phyloP scores from a whole-genome alignment of 208 protist species.

The Crithidia bombi region DNA sequence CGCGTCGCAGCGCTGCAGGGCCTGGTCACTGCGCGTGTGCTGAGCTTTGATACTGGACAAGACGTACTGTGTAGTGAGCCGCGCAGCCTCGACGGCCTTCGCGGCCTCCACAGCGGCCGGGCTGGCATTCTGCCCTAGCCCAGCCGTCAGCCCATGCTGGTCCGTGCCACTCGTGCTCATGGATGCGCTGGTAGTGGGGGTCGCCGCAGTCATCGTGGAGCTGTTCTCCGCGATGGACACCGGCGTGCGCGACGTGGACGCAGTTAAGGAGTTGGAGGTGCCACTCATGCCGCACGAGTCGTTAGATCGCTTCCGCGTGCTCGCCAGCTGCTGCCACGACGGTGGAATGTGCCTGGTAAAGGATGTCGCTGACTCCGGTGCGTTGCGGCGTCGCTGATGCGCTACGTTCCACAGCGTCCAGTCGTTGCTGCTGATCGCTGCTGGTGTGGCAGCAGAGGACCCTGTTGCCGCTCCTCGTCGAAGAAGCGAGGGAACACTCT shows the following conservation, averaged over 20 bases:
- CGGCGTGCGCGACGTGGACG: slow-evolving; percentile 10
- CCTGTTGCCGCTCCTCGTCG: not conserved
- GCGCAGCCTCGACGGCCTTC: slow-evolving; percentile 10
- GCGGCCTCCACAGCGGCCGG: slow-evolving; percentile 8
- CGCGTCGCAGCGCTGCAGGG: slow-evolving; percentile 23
- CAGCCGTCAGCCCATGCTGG: not conserved
- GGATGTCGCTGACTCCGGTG: not conserved
- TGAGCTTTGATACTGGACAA: slow-evolving; percentile 20
- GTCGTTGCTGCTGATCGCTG: not conserved
- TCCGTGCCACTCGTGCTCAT: not conserved
- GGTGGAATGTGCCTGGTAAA: not conserved
- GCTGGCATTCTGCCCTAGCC: not conserved
- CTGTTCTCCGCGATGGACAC: not conserved
- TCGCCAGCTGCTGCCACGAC: slow-evolving; percentile 9
- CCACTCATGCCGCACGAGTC: not conserved
- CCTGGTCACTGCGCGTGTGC: slow-evolving; percentile 19
- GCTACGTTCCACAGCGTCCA: not conserved
- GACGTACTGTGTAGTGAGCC: slow-evolving; percentile 28
- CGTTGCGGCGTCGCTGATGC: not conserved
- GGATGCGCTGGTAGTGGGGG: not conserved
- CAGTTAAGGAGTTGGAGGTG: slow-evolving; percentile 11
- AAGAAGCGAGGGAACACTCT: not conserved
- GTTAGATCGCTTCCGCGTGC: not conserved
- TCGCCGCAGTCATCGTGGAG: not conserved
- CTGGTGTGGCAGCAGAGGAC: not conserved